A percentile compares a stretch with the other conserved stretches of the same genome.
Conservation (phyloP, 306 rosid species). For the Pterocarpus macrocarpus region DNA sequence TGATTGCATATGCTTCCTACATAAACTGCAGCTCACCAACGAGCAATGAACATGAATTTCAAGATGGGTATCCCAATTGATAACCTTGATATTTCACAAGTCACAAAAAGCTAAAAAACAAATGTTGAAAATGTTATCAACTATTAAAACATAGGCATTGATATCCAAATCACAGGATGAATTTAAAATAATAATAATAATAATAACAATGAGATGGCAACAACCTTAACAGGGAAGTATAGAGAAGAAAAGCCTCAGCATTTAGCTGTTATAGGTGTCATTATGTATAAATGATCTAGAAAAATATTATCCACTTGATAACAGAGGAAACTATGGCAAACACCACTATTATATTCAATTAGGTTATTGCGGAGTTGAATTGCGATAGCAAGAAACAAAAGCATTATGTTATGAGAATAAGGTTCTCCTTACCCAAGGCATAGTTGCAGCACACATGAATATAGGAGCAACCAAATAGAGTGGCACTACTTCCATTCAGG, state of each 20-base stretch:
- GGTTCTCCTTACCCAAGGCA: constrained; percentile 45
- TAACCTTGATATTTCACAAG: too few species aligned
- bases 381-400: constrained; percentile 9
- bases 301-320: constrained; percentile 15
- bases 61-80: background rate
- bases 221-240: constrained; percentile 11
- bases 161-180: background rate
- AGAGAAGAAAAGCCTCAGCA: background rate
- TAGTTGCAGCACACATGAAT: constrained; percentile 32
- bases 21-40: constrained; percentile 32
- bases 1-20: constrained; percentile 31
- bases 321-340: constrained; percentile 38
- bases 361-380: constrained; percentile 20
- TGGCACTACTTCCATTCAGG: constrained; percentile 71
- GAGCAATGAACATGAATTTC: constrained; percentile 28
- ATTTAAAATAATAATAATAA: too few species aligned
- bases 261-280: constrained; percentile 20
- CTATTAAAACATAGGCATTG: background rate
- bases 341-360: constrained; percentile 7
- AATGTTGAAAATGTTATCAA: constrained; percentile 19
- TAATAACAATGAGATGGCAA: too few species aligned
- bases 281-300: constrained; percentile 16
- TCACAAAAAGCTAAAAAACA: background rate
- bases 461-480: constrained; percentile 38
- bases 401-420: constrained; percentile 21